Base-by-base conservation (phyloP, 176 grass and related monocot species). In the Luzula sylvatica region DNA sequence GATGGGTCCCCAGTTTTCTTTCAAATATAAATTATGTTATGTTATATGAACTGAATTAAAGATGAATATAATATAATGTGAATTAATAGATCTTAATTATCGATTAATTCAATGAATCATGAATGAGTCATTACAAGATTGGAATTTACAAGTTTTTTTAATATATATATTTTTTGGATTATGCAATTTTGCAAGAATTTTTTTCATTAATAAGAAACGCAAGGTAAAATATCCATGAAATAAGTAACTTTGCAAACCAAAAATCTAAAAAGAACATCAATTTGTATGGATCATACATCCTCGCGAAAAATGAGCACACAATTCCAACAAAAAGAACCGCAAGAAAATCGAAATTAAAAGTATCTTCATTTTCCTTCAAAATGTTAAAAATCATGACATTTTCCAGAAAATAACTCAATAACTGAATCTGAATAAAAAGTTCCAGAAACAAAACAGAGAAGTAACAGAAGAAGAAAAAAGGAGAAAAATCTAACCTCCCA, bases 401-500 rank as follows among this genome's bases (percentile, higher is more conserved):
- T 5, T 30, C 7, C 3, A 19, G 44, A 41, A 4, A 61, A 43
- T 17, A 40, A 69, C 26, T 26, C 11, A 20, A 65, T 28, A 20
- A 15, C 24, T 17, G 41, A 27, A 52, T 24, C 32, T 27, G 1
- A 17, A 38, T 35, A 29, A 2, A 2, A 44, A 19, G 4, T 47
- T 40, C 5, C 3, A 3, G 47, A 65, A 41, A 23, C 16, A 63
- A 18, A 18, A 65, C 45, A 25, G 3, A 23, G 39, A 44, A 45
- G 14, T 7, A 71, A 52, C 41, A 51, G 32, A 27, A 24, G 27
- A 5, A 18, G 12, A 50, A 15, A 38, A 5, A 52, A 35, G 4
- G 5, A 61, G 47, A 9, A 15, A 1, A 24, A 47, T 3, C 48
- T 18, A 77, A 95, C 83, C 89, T 95, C 76, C 73, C 77, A 70